Percentiles rank a stretch among this genome's conserved stretches.
Conservation (phyloP, 352 stramenopile genomes). For the Saprolegnia parasitica region DNA sequence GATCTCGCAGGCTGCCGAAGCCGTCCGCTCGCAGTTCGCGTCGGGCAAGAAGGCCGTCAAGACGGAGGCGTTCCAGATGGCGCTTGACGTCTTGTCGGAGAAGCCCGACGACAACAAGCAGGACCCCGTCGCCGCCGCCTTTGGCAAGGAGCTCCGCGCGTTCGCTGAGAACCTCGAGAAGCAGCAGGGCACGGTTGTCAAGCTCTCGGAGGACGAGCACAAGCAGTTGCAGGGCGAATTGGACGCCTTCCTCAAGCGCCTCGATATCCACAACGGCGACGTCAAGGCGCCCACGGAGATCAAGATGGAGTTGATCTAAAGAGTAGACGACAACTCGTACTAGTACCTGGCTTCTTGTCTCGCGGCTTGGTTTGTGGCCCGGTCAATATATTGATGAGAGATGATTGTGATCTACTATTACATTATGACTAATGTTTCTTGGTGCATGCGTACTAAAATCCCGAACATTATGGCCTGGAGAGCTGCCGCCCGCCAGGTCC, state of each 20-base stretch:
- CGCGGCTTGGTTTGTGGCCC: neutral
- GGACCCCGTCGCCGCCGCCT: slow-evolving; percentile 75
- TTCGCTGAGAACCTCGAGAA: slow-evolving; percentile 68
- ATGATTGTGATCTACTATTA: neutral
- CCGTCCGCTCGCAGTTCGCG: slow-evolving; percentile 65
- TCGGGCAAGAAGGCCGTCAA: slow-evolving; percentile 83
- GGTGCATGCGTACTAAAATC: too few relatives aligned
- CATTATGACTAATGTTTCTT: too few relatives aligned
- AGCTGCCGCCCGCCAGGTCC: too few relatives aligned
- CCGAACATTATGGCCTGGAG: too few relatives aligned
- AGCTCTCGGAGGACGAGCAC: slow-evolving; percentile 70
- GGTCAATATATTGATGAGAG: slow-evolving; percentile 16
- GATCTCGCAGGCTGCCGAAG: slow-evolving; percentile 62
- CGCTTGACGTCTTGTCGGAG: slow-evolving; percentile 75
- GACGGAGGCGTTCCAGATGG: slow-evolving; percentile 79
- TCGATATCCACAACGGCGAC: slow-evolving; percentile 68
- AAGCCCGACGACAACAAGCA: slow-evolving; percentile 70
- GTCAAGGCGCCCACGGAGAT: slow-evolving; percentile 80
- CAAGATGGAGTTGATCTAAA: slow-evolving; percentile 84
- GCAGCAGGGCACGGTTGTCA: slow-evolving; percentile 73
- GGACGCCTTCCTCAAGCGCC: slow-evolving; percentile 84
- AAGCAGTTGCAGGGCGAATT: slow-evolving; percentile 77
- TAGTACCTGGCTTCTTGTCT: neutral
- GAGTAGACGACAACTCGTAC: slow-evolving; percentile 2
- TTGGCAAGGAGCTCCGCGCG: slow-evolving; percentile 75